A percentile compares a stretch with the other conserved stretches of the same genome.
Evolutionary conservation across 2,329 filamentous ascomycete genomes (phyloP).

Genomic region (Parafenestella ontariensis): DNA sequence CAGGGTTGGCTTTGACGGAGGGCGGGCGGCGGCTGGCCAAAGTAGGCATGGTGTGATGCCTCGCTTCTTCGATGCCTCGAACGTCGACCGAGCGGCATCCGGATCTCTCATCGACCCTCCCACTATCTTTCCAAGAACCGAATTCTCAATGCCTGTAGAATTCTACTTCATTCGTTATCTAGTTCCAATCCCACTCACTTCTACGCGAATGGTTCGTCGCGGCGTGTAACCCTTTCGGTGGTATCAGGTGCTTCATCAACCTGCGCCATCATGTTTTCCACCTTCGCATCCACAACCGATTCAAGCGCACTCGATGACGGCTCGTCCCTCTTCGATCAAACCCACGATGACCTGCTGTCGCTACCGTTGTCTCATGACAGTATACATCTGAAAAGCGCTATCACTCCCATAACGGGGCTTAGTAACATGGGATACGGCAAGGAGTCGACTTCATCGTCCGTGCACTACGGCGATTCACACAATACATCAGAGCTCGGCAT

Average conservation of each 20-base stretch:
- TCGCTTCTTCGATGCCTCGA: slow-evolving; percentile 33
- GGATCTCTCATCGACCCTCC: slow-evolving; percentile 21
- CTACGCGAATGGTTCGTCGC: slow-evolving; percentile 32
- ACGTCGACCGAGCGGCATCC: slow-evolving; percentile 20
- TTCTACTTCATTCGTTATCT: slow-evolving; percentile 16
- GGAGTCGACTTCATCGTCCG: slow-evolving; percentile 50
- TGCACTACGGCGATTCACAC: slow-evolving; percentile 47
- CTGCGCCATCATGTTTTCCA: slow-evolving; percentile 41
- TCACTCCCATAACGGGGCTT: slow-evolving; percentile 42
- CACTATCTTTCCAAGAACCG: slow-evolving; percentile 41
- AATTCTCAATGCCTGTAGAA: slow-evolving; percentile 33
- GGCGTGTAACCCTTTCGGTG: slow-evolving; percentile 26
- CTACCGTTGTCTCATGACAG: slow-evolving; percentile 43
- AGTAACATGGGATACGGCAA: slow-evolving; percentile 47
- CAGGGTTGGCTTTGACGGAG: slow-evolving; percentile 23
- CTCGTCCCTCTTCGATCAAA: slow-evolving; percentile 44
- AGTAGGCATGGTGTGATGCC: slow-evolving; percentile 24
- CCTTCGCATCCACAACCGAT: slow-evolving; percentile 43
- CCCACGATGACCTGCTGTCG: slow-evolving; percentile 40
- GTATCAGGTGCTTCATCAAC: slow-evolving; percentile 38
- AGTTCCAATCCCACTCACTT: slow-evolving; percentile 15
- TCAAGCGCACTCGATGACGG: slow-evolving; percentile 43
- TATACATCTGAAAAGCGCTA: slow-evolving; percentile 42
- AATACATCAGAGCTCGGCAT: slow-evolving; percentile 46
- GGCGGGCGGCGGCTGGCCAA: slow-evolving; percentile 18